Conservation (phyloP, 2,329 filamentous ascomycete species). For the Colletotrichum shisoi region DNA sequence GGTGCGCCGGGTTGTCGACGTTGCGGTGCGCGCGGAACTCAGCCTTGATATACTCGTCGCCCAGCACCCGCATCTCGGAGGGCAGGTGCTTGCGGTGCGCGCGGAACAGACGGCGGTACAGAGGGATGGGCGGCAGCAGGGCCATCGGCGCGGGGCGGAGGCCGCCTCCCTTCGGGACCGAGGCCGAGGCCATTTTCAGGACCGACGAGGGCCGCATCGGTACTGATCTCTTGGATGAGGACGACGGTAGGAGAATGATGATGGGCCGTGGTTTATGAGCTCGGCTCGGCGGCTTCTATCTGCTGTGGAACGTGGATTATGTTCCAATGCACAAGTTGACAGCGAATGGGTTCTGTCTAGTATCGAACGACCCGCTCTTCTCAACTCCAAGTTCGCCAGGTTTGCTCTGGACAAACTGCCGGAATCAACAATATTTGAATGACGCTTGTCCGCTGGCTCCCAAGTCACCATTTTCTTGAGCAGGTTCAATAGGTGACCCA, state of each 20-base stretch:
- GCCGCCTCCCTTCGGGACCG: constrained; percentile 44
- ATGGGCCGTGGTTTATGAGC: too few species aligned
- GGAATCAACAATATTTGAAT: neutral
- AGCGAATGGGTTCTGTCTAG: neutral
- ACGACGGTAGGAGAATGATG: neutral
- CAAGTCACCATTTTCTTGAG: neutral
- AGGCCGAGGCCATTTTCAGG: constrained; percentile 50
- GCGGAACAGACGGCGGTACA: constrained; percentile 88
- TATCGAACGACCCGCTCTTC: neutral
- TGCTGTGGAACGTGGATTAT: neutral
- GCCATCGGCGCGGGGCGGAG: constrained; percentile 62
- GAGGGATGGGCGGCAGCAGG: constrained; percentile 83
- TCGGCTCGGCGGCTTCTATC: neutral
- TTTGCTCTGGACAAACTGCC: neutral
- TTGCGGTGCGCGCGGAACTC: constrained; percentile 87
- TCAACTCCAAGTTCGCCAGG: neutral
- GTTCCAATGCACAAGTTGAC: neutral
- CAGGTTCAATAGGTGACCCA: neutral
- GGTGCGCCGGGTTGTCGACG: constrained; percentile 89
- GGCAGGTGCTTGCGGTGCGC: constrained; percentile 83
- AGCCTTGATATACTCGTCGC: constrained; percentile 90
- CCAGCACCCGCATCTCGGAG: constrained; percentile 77
- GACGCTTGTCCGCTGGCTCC: constrained; percentile 2
- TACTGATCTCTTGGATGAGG: neutral
- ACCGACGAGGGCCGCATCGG: constrained; percentile 17